These are phyloP conservation scores for Tulasnella sp. DNA, from an alignment of 768 basidiomycete genomes.

Conservation along the genomic window DNA sequence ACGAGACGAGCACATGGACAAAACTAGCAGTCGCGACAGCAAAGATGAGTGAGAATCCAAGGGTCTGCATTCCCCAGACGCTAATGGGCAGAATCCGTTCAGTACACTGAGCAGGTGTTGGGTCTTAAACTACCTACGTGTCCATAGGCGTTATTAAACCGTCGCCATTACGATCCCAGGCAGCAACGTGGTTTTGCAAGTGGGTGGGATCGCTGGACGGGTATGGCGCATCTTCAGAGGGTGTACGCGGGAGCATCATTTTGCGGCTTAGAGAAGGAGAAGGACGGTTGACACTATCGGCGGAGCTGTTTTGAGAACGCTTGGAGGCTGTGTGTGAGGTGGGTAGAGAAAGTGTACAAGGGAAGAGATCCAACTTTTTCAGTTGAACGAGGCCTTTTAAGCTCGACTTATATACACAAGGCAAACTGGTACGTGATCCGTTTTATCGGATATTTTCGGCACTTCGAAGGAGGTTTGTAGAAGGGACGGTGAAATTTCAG, in stretches of 20 bases:
- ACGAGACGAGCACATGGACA: not conserved
- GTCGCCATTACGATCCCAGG: not conserved
- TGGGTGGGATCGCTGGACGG: not conserved
- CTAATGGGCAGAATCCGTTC: not conserved
- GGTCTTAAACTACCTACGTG: not conserved
- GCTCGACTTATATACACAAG: not conserved
- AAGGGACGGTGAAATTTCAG: not conserved
- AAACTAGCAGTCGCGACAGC: not conserved
- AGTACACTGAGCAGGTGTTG: not conserved
- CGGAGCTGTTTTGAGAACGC: not conserved
- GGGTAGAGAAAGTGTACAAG: not conserved
- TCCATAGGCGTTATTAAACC: not conserved
- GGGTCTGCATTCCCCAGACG: not conserved
- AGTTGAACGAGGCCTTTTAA: not conserved
- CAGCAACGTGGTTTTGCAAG: not conserved
- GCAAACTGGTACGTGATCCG: not conserved
- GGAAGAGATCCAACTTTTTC: not conserved
- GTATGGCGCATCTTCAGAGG: not conserved
- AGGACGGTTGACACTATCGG: not conserved
- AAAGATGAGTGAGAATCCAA: not conserved
- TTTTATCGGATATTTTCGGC: not conserved
- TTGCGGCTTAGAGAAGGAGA: not conserved
- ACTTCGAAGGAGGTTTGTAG: not conserved
- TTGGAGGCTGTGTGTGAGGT: not conserved
- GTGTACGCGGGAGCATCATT: not conserved